Percentiles rank a stretch among this genome's conserved stretches.
These are phyloP conservation scores for Trichoderma sp. DNA, from an alignment of 2,329 filamentous ascomycete genomes.

Conservation along the genomic window DNA sequence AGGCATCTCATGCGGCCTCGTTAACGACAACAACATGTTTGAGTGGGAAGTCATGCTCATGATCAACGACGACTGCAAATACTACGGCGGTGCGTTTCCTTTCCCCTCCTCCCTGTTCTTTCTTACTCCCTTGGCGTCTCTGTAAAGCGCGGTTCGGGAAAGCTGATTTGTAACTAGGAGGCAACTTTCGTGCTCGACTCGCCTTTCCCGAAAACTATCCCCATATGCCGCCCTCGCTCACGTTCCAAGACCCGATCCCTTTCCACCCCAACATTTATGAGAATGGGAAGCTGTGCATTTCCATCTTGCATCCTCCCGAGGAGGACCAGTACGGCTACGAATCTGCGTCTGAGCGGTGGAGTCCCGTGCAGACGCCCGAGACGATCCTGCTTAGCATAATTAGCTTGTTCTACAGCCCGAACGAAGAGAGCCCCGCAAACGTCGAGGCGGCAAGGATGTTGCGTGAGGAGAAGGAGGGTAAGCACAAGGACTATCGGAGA, in stretches of 20 bases:
- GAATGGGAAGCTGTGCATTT: slow-evolving; percentile 88
- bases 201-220: slow-evolving; percentile 85
- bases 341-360: slow-evolving; percentile 85
- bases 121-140: background rate
- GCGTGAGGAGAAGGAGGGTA: slow-evolving; percentile 68
- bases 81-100: slow-evolving; percentile 72
- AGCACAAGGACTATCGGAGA: slow-evolving; percentile 70
- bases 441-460: slow-evolving; percentile 87
- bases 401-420: slow-evolving; percentile 86
- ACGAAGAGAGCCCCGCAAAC: slow-evolving; percentile 94
- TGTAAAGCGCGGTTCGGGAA: background rate
- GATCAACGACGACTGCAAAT: slow-evolving; percentile 91
- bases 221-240: slow-evolving; percentile 81
- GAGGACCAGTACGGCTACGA: slow-evolving; percentile 96
- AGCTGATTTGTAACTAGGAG: slow-evolving; percentile 54
- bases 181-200: slow-evolving; percentile 84
- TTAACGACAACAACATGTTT: slow-evolving; percentile 82
- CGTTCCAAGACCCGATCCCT: slow-evolving; percentile 75
- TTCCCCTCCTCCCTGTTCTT: background rate
- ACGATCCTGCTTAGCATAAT: slow-evolving; percentile 91
- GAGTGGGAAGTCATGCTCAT: slow-evolving; percentile 99
- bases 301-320: slow-evolving; percentile 90
- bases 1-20: slow-evolving; percentile 88
- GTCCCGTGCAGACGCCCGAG: slow-evolving; percentile 90
- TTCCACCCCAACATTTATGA: slow-evolving; percentile 96